Evolutionary conservation across 1,284 basidiomycete species (phyloP), one percentile per base, ranked within the genome.

Genomic region (Boletellus sp.): DNA sequence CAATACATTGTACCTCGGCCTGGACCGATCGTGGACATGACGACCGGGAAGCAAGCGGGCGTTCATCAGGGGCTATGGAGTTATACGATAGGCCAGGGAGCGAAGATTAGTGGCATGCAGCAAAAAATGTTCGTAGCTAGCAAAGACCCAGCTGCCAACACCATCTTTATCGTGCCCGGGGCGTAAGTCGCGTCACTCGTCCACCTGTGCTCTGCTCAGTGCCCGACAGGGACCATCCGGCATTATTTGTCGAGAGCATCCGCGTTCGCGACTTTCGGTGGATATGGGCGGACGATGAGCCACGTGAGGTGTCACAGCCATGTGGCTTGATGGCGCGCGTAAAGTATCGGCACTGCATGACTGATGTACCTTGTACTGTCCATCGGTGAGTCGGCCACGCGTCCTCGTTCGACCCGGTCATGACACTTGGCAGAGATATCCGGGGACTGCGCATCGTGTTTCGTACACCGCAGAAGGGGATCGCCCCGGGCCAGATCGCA

Each of bases 51-150:
- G 25, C 60, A 69, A 1, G 43, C 92, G 0, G 85, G 79, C 1
- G 54, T 66, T 22, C 95, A 98, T 61, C 52, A 73, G 2, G 95
- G 95, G 0, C 66, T 94, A 0, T 94, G 91, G 84, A 79, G 77
- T n/a, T 91, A 84, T 54, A 97, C 94, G 0, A 84, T 98, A 27
- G 95, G 95, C 0, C 85, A 91, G 63, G 69, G 78, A 5, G 85
- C 89, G 0, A 75, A 80, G 20, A 67, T 97, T 11, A 60, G 69
- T 0, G 90, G 92, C 0, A 72, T 83, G 68, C 61, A 67, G 0
- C 61, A 78, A 42, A 79, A 76, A 55, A 78, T 87, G 73, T 95
- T 85, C 58, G 90, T 97, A 0, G 82, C 83, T 0, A 66, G 69
- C 33, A 99, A 97, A 61, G 80, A 91, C 52, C 53, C 69, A 0